Percentiles rank a stretch among this genome's conserved stretches.
Evolutionary conservation across 495 filamentous ascomycete species (phyloP).

Genomic region (Evansstolkia leycettana): DNA sequence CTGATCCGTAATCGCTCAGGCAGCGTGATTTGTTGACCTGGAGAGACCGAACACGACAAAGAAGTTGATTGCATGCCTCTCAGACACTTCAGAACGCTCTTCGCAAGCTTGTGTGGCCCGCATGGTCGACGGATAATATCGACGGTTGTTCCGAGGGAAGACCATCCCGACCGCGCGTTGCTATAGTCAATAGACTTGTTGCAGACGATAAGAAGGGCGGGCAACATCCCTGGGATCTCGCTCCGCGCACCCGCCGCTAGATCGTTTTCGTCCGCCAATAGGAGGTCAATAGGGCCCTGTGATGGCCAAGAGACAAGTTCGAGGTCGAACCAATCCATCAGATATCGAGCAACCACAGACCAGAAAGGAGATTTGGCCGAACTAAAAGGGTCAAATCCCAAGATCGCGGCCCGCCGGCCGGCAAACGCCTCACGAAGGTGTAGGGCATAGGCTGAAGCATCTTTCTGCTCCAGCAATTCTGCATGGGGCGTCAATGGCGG

Average conservation of each 20-base stretch:
- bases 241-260: constrained; percentile 11
- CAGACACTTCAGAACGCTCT: constrained; percentile 30
- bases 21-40: not conserved
- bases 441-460: constrained; percentile 12
- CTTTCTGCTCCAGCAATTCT: constrained; percentile 10
- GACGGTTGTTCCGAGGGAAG: constrained; percentile 20
- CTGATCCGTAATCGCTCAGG: not conserved
- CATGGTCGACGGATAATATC: constrained; percentile 40
- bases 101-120: constrained; percentile 55
- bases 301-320: constrained; percentile 25
- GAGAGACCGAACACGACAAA: not conserved
- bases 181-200: constrained; percentile 22
- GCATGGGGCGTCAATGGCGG: constrained; percentile 9
- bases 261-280: constrained; percentile 29
- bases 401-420: constrained; percentile 20
- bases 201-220: constrained; percentile 26
- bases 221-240: constrained; percentile 9
- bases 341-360: constrained; percentile 15
- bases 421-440: constrained; percentile 15
- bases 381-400: constrained; percentile 14
- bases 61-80: constrained; percentile 8
- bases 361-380: constrained; percentile 9
- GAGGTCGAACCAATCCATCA: constrained; percentile 35
- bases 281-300: constrained; percentile 19
- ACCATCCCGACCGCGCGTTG: constrained; percentile 16